phyloP scores from a whole-genome alignment of 495 filamentous ascomycete genomes.

The Parmelia sp. region DNA sequence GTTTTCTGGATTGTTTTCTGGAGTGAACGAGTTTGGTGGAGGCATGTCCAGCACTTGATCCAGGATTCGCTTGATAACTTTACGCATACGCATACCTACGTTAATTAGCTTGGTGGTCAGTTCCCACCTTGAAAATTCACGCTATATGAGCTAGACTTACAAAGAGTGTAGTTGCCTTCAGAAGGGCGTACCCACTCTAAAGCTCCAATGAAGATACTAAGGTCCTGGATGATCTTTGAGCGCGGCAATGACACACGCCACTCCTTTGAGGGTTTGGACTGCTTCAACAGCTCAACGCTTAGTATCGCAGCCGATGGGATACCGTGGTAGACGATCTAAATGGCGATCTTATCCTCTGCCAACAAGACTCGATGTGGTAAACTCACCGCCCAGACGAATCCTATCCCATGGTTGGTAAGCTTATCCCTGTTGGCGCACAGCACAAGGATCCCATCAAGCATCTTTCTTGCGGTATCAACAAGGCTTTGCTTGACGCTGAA shows the following conservation, averaged over 20 bases:
- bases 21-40: constrained; percentile 12
- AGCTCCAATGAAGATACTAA: constrained; percentile 56
- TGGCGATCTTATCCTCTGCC: constrained; percentile 23
- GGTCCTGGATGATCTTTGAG: constrained; percentile 56
- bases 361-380: not conserved
- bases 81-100: constrained; percentile 19
- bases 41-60: constrained; percentile 39
- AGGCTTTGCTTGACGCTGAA: constrained; percentile 45
- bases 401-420: constrained; percentile 43
- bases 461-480: constrained; percentile 46
- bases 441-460: constrained; percentile 42
- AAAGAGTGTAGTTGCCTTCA: constrained; percentile 49
- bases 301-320: constrained; percentile 55
- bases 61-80: constrained; percentile 40
- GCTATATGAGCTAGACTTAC: constrained; percentile 15
- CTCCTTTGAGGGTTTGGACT: constrained; percentile 41
- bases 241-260: constrained; percentile 42
- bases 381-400: constrained; percentile 54
- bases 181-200: constrained; percentile 51
- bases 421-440: constrained; percentile 45
- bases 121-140: not conserved
- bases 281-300: constrained; percentile 54
- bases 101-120: not conserved
- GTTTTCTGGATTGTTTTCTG: not conserved
- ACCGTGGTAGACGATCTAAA: constrained; percentile 46